phyloP scores from a whole-genome alignment of 768 basidiomycete genomes.

The Plicaturopsis crispa region DNA sequence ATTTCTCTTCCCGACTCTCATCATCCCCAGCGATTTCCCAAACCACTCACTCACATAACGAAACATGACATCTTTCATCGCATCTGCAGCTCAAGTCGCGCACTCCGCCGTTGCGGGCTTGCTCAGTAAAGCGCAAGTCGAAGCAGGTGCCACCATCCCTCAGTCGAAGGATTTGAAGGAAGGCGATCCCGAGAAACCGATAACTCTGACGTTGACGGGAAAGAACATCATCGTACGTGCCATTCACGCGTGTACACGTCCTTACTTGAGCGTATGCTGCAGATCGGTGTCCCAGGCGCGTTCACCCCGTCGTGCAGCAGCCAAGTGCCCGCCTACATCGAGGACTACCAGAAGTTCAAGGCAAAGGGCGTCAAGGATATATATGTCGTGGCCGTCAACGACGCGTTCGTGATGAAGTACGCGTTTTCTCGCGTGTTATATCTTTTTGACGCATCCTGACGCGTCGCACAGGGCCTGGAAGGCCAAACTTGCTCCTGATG shows the following conservation, averaged over 20 bases:
- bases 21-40: no score
- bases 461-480: slow-evolving; percentile 71
- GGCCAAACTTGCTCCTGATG: slow-evolving; percentile 45
- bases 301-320: slow-evolving; percentile 68
- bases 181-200: slow-evolving; percentile 34
- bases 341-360: slow-evolving; percentile 62
- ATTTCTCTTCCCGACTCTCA: no score
- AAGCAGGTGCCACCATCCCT: slow-evolving; percentile 9
- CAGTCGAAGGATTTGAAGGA: slow-evolving; percentile 57
- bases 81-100: slow-evolving; percentile 40
- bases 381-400: slow-evolving; percentile 73
- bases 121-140: slow-evolving; percentile 37
- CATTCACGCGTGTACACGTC: no score
- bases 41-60: no score
- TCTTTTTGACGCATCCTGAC: no score
- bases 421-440: no score
- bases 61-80: slow-evolving; percentile 42
- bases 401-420: slow-evolving; percentile 69
- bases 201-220: slow-evolving; percentile 41
- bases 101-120: slow-evolving; percentile 47
- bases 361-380: slow-evolving; percentile 68
- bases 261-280: not conserved
- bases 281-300: slow-evolving; percentile 74
- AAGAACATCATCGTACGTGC: slow-evolving; percentile 56
- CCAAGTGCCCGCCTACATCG: slow-evolving; percentile 59